Percentiles rank a stretch among this genome's conserved stretches.
Conservation (phyloP, 2,329 filamentous ascomycete genomes). For the Aureobasidium uvarum region DNA sequence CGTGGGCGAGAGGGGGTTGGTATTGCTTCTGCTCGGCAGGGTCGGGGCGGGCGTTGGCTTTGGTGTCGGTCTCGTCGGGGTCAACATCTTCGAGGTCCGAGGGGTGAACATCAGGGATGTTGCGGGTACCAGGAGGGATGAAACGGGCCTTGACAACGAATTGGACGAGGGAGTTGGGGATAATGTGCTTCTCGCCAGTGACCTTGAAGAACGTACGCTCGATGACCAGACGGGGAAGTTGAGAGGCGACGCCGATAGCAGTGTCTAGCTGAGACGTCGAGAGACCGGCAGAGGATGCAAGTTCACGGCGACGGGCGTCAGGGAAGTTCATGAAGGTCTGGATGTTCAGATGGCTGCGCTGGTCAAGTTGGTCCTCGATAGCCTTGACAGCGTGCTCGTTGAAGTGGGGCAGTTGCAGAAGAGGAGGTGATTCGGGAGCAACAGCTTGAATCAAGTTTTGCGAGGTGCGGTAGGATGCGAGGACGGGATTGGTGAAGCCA, state of each 20-base stretch:
- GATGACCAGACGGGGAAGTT: constrained; percentile 79
- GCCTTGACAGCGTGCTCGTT: constrained; percentile 61
- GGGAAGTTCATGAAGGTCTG: constrained; percentile 87
- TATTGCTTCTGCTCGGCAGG: constrained; percentile 63
- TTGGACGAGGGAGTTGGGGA: constrained; percentile 86
- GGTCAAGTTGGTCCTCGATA: constrained; percentile 64
- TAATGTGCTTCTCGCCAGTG: constrained; percentile 87
- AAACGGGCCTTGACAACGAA: constrained; percentile 94
- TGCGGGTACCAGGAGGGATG: constrained; percentile 76
- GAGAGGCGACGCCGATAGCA: constrained; percentile 72
- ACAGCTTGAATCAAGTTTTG: constrained; percentile 90
- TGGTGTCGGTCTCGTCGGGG: constrained; percentile 86
- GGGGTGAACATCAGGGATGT: constrained; percentile 71
- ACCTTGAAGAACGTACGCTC: constrained; percentile 99
- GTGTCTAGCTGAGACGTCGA: constrained; percentile 73
- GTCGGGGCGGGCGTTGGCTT: constrained; percentile 68
- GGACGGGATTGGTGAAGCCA: constrained; percentile 75
- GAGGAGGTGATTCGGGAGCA: constrained; percentile 75
- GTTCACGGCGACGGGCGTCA: constrained; percentile 69
- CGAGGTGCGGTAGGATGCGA: constrained; percentile 75
- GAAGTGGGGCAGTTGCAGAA: constrained; percentile 89
- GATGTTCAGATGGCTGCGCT: constrained; percentile 64
- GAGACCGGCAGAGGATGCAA: constrained; percentile 68
- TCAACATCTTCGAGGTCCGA: constrained; percentile 87
- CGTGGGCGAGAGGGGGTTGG: constrained; percentile 80